Evolutionary conservation across 345 rosid species (phyloP), one percentile per base, ranked within the genome.

Genomic region (Clausena lansium): DNA sequence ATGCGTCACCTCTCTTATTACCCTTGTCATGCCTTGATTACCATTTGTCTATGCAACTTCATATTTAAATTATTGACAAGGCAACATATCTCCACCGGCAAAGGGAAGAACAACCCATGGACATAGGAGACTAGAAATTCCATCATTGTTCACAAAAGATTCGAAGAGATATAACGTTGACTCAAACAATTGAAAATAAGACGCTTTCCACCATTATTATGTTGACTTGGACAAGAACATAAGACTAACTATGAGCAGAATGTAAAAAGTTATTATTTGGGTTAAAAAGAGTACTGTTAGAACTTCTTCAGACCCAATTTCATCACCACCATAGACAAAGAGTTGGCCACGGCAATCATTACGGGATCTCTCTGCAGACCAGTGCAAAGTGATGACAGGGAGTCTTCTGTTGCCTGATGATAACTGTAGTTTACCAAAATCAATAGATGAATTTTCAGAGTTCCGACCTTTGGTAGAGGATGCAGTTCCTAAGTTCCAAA

Each of bases 261-360:
- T 71, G 61, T 41, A 60, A 74, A 71, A 55, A 36, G n/a, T 64
- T 28, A 67, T 71, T 58, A 74, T 65, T 47, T 57, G 32, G 75
- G 75, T 64, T 73, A 74, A 77, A 76, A 70, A 59, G 80, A 88
- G 81, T 62, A 94, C 97, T 81, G 93, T 89, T 27, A 91, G 84
- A 81, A 90, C 96, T 91, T 91, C 97, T 59, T 91, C 90, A 69
- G 94, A 88, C 76, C 98, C 98, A 69, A 91, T 85, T 81, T 88
- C 88, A 85, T 89, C 97, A 71, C 97, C 97, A 52, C 98, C 97
- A 85, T 89, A 93, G 47, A 93, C 86, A 83, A 91, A 91, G 77
- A 94, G 90, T 57, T 83, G 91, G 80, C 97, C 92, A 59, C 91
- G 83, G 67, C 78, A 77, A 79, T 77, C 83, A 38, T 86, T 84